Conservation (phyloP, 345 rosid genomes). For the Limnanthes douglasii region DNA sequence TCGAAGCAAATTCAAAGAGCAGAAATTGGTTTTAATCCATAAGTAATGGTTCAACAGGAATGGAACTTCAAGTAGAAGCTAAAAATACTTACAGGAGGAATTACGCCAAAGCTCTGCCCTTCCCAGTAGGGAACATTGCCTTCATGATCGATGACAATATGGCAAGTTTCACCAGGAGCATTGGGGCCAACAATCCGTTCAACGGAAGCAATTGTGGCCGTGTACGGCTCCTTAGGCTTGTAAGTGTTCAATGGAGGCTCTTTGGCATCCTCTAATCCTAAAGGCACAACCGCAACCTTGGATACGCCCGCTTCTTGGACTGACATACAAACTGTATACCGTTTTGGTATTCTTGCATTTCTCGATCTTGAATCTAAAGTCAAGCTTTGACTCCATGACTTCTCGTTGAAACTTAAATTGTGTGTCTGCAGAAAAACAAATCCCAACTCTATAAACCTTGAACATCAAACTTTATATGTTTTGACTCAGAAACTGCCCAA, state of each 20-base stretch:
- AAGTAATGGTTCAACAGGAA: background rate
- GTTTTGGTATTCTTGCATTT: slow-evolving; percentile 16
- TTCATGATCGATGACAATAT: slow-evolving; percentile 84
- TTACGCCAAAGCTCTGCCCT: slow-evolving; percentile 98
- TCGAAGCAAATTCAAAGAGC: background rate
- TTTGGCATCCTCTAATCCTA: slow-evolving; percentile 54
- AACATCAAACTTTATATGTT: no score
- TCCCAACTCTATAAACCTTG: slow-evolving; percentile 1
- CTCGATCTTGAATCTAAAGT: slow-evolving; percentile 29
- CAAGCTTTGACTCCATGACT: slow-evolving; percentile 30
- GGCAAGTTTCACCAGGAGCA: slow-evolving; percentile 98
- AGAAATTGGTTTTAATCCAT: background rate
- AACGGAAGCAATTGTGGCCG: slow-evolving; percentile 82
- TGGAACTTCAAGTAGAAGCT: background rate
- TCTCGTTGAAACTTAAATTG: slow-evolving; percentile 35
- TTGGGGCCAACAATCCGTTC: slow-evolving; percentile 87
- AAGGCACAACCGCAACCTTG: slow-evolving; percentile 65
- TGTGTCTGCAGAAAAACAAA: slow-evolving; percentile 34
- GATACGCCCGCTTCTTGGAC: slow-evolving; percentile 66
- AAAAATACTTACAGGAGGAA: slow-evolving; percentile 78
- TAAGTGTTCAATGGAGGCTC: slow-evolving; percentile 62
- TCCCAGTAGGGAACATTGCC: slow-evolving; percentile 98
- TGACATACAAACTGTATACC: slow-evolving; percentile 54
- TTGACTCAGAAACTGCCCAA: no score
- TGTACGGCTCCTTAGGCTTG: slow-evolving; percentile 89